phyloP scores from a whole-genome alignment of 768 basidiomycete genomes.

The Antrodiella citrinella region DNA sequence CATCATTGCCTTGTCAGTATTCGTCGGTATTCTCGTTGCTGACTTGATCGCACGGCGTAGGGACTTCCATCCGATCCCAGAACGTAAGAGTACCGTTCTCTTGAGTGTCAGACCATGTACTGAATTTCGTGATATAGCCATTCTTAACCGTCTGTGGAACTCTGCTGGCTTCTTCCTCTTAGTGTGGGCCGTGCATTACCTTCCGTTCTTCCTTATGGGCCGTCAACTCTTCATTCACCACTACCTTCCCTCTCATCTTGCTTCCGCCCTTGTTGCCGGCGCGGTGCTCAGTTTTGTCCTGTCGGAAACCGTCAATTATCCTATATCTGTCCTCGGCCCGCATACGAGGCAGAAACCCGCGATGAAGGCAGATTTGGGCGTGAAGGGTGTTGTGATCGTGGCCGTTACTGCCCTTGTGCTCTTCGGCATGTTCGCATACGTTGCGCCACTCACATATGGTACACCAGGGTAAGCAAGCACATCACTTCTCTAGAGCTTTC shows the following conservation, averaged over 20 bases:
- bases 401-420: constrained; percentile 50
- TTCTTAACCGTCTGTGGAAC: constrained; percentile 92
- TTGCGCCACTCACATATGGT: constrained; percentile 91
- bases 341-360: constrained; percentile 34
- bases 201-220: constrained; percentile 97
- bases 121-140: constrained; percentile 39
- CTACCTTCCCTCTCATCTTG: constrained; percentile 94
- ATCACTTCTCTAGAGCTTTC: neutral
- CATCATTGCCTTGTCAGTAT: constrained; percentile 78
- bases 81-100: constrained; percentile 48
- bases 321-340: constrained; percentile 71
- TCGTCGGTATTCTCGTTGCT: constrained; percentile 82
- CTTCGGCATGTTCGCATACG: constrained; percentile 61
- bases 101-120: neutral
- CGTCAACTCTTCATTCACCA: constrained; percentile 97
- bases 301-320: constrained; percentile 88
- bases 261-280: constrained; percentile 87
- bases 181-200: constrained; percentile 92
- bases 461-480: constrained; percentile 80
- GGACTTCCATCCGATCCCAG: constrained; percentile 77
- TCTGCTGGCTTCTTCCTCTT: constrained; percentile 93
- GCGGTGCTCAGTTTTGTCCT: constrained; percentile 85
- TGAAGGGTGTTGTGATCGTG: constrained; percentile 64
- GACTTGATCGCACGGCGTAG: constrained; percentile 85
- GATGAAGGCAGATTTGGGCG: constrained; percentile 67